Base-by-base conservation (phyloP, 805 yeast genomes). In the Candida awuae region DNA sequence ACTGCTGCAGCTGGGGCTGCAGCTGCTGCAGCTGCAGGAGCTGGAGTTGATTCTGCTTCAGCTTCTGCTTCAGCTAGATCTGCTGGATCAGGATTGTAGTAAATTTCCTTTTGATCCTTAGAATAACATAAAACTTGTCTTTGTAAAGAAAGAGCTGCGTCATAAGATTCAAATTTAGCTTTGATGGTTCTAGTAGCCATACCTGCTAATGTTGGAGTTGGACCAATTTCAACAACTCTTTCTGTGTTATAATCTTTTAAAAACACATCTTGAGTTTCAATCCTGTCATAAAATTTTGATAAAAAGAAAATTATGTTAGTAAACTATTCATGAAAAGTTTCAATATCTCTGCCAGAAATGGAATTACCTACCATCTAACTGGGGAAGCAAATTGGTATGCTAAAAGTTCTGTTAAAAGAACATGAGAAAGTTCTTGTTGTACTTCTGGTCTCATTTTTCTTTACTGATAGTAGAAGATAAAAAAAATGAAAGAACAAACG, bases 311-410 rank as follows among this genome's bases (percentile, higher is more conserved):
- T 10, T 14, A 15, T 17, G 45, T 41, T 48, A 42, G 42, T 41
- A 46, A 23, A 13, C 8, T 28, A 22, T 19, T 12, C 34, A 29
- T 3, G 14, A 7, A 6, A 32, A 4, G 27, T 20, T 9, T 4
- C 14, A 20, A 25, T 35, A n/a, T 8, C 20, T 16, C 15, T 15
- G 20, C 19, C 1, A 18, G 14, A 8, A 16, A 13, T 20, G 4
- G 20, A 8, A 15, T 27, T 16, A 57, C 64, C 21, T 53, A 60
- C 97, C 99, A 92, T 74, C 97, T 80, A 49, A 92, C 99, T 34
- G 99, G 98, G 46, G 97, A 88, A 35, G 99, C 99, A 58, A 92
- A 92, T 67, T 92, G 99, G 68, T 88, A 92, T 39, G 98, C 97
- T 67, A 92, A 74, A 53, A 92, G 78, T 73, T 92, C 99, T 20